Evolutionary conservation across 2,329 filamentous ascomycete genomes (phyloP), one percentile per base, ranked within the genome.

Genomic region (Neofusicoccum umdonicola): DNA sequence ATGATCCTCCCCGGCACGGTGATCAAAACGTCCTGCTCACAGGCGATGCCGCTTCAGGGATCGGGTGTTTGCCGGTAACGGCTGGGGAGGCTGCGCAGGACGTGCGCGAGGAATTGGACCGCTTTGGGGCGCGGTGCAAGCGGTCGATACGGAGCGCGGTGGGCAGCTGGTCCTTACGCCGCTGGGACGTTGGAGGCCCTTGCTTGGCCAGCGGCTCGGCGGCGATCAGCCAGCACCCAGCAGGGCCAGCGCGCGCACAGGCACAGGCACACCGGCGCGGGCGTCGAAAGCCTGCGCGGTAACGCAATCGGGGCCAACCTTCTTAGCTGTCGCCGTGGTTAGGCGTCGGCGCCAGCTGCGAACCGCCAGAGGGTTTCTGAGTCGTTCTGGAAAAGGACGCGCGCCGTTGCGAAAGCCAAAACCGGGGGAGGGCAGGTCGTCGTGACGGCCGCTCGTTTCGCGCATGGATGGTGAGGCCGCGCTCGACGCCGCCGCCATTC

Each of bases 31-130:
- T 56, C 39, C 54, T 58, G 54, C 41, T 42, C 42, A 41, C 42
- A 64, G 62, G 51, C 61, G 61, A 63, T 63, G 62, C 62, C 62
- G 62, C 62, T 57, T 57, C 52, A 51, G 62, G 62, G 51, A 57
- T 64, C 11, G 61, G 61, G 50, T 45, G 62, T 50, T 50, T 47
- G 51, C 62, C 62, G 62, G 62, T 64, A 64, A 50, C 62, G 51
- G 62, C 51, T 48, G 52, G 51, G 42, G 35, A 58, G 48, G 47
- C 60, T 48, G 44, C 42, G 57, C 57, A 48, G 42, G 57, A 50
- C 57, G 54, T 58, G 54, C 54, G 54, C 54, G 54, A 58, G 54
- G 54, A 58, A 58, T 58, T 58, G 54, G 54, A 58, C 54, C 54
- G 54, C 54, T 58, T 45, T 58, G 41, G 54, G 54, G 54, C 54